These are phyloP conservation scores for Euphrasia confusa DNA, from an alignment of 257 asterid species.

Conservation along the genomic window DNA sequence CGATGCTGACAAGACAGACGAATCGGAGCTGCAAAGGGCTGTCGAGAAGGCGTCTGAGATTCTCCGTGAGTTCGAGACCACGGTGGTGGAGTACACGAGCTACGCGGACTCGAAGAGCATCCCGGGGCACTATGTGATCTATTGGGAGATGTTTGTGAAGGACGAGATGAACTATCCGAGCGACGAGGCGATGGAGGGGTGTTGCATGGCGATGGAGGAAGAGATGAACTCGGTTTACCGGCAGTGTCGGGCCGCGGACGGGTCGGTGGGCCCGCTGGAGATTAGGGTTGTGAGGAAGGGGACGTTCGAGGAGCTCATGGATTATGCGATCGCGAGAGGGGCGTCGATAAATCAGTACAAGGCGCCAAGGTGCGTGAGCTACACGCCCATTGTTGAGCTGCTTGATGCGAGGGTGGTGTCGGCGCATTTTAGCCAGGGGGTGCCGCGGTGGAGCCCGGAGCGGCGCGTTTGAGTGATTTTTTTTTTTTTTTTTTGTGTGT, in stretches of 20 bases:
- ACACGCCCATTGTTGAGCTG: conserved; percentile 38
- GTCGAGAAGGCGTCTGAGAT: conserved; percentile 27
- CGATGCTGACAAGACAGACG: conserved; percentile 41
- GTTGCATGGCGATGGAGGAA: conserved; percentile 40
- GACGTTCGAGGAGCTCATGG: conserved; percentile 46
- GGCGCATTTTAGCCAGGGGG: conserved; percentile 28
- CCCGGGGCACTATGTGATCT: conserved; percentile 42
- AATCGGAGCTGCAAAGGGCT: conserved; percentile 38
- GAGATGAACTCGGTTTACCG: conserved; percentile 38
- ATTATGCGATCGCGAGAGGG: conserved; percentile 38
- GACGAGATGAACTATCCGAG: conserved; percentile 18
- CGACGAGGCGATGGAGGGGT: conserved; percentile 23
- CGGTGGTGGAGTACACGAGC: conserved; percentile 34
- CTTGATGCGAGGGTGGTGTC: conserved; percentile 30
- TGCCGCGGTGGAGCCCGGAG: conserved; percentile 30
- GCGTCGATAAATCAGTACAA: conserved; percentile 45
- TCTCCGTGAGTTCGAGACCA: conserved; percentile 19
- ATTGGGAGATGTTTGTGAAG: conserved; percentile 31
- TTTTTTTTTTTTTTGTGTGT: too few relatives aligned
- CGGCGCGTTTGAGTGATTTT: conserved; percentile 13
- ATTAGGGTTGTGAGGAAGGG: conserved; percentile 36
- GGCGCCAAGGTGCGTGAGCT: conserved; percentile 43
- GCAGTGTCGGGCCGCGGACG: conserved; percentile 39
- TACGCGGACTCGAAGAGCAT: conserved; percentile 29
- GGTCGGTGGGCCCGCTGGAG: conserved; percentile 41